Evolutionary conservation across 1,139 yeast species (phyloP).

Genomic region (Saccharomyces hybrid): DNA sequence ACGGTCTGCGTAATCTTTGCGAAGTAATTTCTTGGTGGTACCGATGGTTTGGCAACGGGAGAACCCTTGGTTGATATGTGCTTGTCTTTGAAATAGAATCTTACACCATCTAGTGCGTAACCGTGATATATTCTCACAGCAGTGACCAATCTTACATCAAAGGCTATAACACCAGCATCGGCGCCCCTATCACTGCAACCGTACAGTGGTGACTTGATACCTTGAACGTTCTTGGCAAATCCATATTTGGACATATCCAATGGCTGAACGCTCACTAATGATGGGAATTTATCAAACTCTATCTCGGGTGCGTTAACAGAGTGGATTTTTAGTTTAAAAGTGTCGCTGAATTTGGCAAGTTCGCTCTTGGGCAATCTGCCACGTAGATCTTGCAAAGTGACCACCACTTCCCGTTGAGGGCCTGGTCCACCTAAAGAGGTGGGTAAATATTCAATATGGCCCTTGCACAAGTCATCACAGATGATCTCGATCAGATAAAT

Average conservation of each 20-base stretch:
- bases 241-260: slow-evolving; percentile 27
- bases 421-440: slow-evolving; percentile 52
- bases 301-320: slow-evolving; percentile 39
- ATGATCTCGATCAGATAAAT: slow-evolving; percentile 59
- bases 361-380: slow-evolving; percentile 37
- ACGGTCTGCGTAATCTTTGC: slow-evolving; percentile 28
- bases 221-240: slow-evolving; percentile 26
- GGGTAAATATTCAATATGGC: slow-evolving; percentile 56
- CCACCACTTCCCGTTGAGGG: slow-evolving; percentile 43
- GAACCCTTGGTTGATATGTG: slow-evolving; percentile 16
- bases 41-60: slow-evolving; percentile 32
- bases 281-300: slow-evolving; percentile 26
- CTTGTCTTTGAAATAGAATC: slow-evolving; percentile 23
- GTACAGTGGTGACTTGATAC: slow-evolving; percentile 41
- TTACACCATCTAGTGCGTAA: slow-evolving; percentile 71
- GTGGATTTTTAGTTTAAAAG: slow-evolving; percentile 44
- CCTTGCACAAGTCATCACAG: slow-evolving; percentile 52
- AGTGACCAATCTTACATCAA: slow-evolving; percentile 31
- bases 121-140: slow-evolving; percentile 63
- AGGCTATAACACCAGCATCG: slow-evolving; percentile 24
- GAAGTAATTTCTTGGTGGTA: slow-evolving; percentile 43
- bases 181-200: slow-evolving; percentile 34
- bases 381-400: slow-evolving; percentile 44
- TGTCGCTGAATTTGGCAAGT: slow-evolving; percentile 31
- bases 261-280: slow-evolving; percentile 12